A percentile compares a stretch with the other conserved stretches of the same genome.
Evolutionary conservation across 2,329 filamentous ascomycete genomes (phyloP).

Genomic region (Helotiales sp.): DNA sequence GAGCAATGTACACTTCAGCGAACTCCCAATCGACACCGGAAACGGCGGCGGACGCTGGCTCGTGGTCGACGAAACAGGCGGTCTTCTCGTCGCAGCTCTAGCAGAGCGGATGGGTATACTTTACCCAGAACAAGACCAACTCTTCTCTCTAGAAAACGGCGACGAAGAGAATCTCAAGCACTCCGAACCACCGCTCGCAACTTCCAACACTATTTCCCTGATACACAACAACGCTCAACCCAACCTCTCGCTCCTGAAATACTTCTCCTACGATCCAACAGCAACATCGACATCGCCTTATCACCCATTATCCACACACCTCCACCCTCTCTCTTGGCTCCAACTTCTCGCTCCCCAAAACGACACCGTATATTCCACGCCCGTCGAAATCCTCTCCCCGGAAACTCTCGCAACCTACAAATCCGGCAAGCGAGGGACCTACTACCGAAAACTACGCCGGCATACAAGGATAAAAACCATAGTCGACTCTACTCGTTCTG

Average conservation of each 20-base stretch:
- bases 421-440: conserved; percentile 76
- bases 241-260: conserved; percentile 83
- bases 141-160: conserved; percentile 12
- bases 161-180: conserved; percentile 10
- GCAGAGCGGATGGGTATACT: conserved; percentile 69
- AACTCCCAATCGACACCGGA: conserved; percentile 12
- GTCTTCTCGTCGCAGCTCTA: conserved; percentile 9
- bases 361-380: conserved; percentile 71
- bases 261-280: conserved; percentile 79
- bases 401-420: conserved; percentile 71
- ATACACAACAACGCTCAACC: conserved; percentile 82
- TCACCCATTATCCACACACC: conserved; percentile 80
- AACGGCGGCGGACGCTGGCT: conserved; percentile 56
- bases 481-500: conserved; percentile 71
- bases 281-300: conserved; percentile 47
- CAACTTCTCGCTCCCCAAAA: conserved; percentile 77
- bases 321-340: conserved; percentile 87
- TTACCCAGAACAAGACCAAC: conserved; percentile 37
- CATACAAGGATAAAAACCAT: conserved; percentile 73
- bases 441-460: conserved; percentile 84
- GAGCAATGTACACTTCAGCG: conserved; percentile 77
- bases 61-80: conserved; percentile 68
- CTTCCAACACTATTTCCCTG: conserved; percentile 72
- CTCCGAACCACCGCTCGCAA: conserved; percentile 24
- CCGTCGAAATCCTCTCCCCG: conserved; percentile 59